Base-by-base conservation (phyloP, 192 early-diverging fungal genomes). In the Gonapodya sp. region DNA sequence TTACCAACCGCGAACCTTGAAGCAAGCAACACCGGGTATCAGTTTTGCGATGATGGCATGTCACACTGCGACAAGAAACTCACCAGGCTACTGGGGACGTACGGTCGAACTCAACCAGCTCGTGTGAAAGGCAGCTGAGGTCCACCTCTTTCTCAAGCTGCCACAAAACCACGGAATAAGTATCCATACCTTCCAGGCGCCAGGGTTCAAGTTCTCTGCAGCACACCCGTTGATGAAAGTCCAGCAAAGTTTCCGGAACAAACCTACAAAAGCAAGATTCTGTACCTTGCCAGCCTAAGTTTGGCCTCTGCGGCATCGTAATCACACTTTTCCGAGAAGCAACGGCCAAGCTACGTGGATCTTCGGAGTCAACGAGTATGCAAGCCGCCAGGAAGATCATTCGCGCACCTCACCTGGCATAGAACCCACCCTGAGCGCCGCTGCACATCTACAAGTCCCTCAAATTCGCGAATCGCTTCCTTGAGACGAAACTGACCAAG, bases 151-250 rank as follows among this genome's bases (percentile, higher is more conserved):
- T 87, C 73, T 88, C 88, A 77, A 94, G 83, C 81, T 96, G 95
- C 96, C 96, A 97, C 36, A 97, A 82, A 35, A 91, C 87, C 14
- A 93, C 93, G 30, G 94, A 94, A 81, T 93, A 96, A 1, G 92
- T 82, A 79, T 97, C 96, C 93, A 96, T 93, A 73, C 92, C 92
- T 35, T 89, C 88, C 34, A 92, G 81, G 0, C 93, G 89, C 82
- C 89, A 92, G 2, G 94, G 93, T 36, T 95, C 95, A 35, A 92
- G 35, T 18, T 87, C 73, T 33, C 93, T 88, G 77, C 33, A 16
- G 35, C 82, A 35, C 36, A 77, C 36, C 78, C 36, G 33, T n/a
- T 36, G 74, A 31, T 81, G 80, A 64, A 35, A 75, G 73, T 77
- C 75, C 36, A 34, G 73, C 72, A 73, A 80, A 82, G 14, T 33